A percentile compares a stretch with the other conserved stretches of the same genome.
Evolutionary conservation across 2,329 filamentous ascomycete species (phyloP).

Genomic region (Sporothrix brunneoviolacea): DNA sequence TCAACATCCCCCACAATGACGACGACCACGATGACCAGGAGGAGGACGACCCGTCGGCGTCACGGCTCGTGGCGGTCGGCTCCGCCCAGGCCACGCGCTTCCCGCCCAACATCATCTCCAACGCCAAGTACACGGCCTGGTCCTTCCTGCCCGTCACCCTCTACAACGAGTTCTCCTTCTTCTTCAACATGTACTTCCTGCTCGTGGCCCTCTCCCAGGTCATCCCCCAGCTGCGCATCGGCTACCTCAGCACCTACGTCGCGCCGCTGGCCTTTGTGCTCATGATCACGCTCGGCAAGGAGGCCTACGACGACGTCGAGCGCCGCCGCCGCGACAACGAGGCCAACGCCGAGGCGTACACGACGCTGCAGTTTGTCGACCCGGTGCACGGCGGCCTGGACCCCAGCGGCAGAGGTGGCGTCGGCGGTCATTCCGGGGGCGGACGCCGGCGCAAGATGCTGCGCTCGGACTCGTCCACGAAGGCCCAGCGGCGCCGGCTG

Average conservation of each 20-base stretch:
- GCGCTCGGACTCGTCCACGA: conserved; percentile 38
- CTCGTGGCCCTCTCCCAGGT: conserved; percentile 91
- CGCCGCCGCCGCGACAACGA: conserved; percentile 81
- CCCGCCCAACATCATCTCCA: conserved; percentile 86
- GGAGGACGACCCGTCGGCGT: conserved; percentile 60
- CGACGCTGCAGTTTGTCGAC: conserved; percentile 65
- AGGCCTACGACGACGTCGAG: conserved; percentile 88
- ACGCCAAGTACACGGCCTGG: conserved; percentile 94
- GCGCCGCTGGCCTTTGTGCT: conserved; percentile 89
- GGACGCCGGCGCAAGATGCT: conserved; percentile 34
- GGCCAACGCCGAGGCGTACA: conserved; percentile 87
- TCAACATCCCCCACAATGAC: too few species aligned
- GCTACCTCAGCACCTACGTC: conserved; percentile 91
- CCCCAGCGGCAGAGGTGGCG: neutral
- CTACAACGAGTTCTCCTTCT: conserved; percentile 99
- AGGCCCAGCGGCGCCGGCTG: conserved; percentile 31
- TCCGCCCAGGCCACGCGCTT: conserved; percentile 67
- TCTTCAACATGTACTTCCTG: conserved; percentile 99
- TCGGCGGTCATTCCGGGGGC: neutral
- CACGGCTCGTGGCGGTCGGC: conserved; percentile 70
- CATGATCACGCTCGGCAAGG: conserved; percentile 86
- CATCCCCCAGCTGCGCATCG: conserved; percentile 82
- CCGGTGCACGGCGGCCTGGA: conserved; percentile 28
- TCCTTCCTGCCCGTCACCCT: conserved; percentile 90
- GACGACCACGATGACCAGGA: conserved; percentile 35